Percentiles rank a stretch among this genome's conserved stretches.
phyloP scores from a whole-genome alignment of 805 yeast species.

The Candida nonsorbophila region DNA sequence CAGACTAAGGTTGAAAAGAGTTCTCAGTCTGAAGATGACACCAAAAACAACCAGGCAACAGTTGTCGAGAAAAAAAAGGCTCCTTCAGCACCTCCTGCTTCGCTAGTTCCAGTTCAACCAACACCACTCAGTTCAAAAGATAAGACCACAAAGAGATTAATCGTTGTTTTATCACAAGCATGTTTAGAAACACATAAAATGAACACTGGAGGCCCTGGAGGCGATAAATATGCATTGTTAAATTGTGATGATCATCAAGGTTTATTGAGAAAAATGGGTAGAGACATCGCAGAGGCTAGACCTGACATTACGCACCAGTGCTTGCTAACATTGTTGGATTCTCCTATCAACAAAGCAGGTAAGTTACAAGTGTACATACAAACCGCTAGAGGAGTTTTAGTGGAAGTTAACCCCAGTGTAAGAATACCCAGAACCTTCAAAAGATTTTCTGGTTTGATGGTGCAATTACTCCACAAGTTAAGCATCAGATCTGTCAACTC shows the following conservation, averaged over 20 bases:
- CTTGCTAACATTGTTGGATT: slow-evolving; percentile 84
- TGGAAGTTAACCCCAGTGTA: slow-evolving; percentile 94
- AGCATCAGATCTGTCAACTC: slow-evolving; percentile 93
- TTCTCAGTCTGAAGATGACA: too few species aligned
- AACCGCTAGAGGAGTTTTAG: slow-evolving; percentile 89
- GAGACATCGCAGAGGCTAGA: slow-evolving; percentile 96
- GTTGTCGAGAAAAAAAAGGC: slow-evolving; percentile 11
- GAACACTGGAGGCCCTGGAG: slow-evolving; percentile 71
- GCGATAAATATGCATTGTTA: slow-evolving; percentile 84
- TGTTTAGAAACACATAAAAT: slow-evolving; percentile 93
- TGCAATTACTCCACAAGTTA: slow-evolving; percentile 86
- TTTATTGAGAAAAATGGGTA: slow-evolving; percentile 86
- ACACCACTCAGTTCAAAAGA: slow-evolving; percentile 75
- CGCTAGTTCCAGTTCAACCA: slow-evolving; percentile 86
- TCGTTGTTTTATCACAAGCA: slow-evolving; percentile 95
- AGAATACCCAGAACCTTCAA: slow-evolving; percentile 98
- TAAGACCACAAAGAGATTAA: slow-evolving; percentile 77
- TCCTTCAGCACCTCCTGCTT: slow-evolving; percentile 50
- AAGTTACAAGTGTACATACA: slow-evolving; percentile 93
- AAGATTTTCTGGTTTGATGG: slow-evolving; percentile 97
- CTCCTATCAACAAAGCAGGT: slow-evolving; percentile 98
- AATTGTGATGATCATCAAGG: slow-evolving; percentile 99
- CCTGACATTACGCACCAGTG: slow-evolving; percentile 99
- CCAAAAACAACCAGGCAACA: not conserved
- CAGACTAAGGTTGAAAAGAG: too few species aligned